Percentiles rank a stretch among this genome's conserved stretches.
phyloP scores from a whole-genome alignment of 2,329 filamentous ascomycete genomes.

The Trichoderma breve region DNA sequence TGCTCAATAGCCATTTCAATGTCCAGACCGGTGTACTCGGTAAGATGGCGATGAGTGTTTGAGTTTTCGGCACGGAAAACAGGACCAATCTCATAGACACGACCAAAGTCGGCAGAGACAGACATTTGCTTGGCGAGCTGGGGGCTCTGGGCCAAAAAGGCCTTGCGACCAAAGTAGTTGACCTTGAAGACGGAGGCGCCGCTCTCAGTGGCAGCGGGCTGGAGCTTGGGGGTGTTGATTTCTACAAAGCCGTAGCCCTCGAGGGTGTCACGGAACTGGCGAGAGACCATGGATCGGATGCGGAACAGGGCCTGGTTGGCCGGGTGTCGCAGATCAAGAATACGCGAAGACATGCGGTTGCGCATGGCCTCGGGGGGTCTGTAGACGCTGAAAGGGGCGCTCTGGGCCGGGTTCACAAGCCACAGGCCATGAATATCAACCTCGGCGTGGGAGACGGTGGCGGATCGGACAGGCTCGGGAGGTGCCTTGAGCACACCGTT shows the following conservation, averaged over 20 bases:
- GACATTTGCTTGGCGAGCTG: conserved; percentile 92
- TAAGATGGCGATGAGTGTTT: conserved; percentile 91
- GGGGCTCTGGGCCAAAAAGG: conserved; percentile 87
- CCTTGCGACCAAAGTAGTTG: conserved; percentile 83
- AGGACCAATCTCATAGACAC: conserved; percentile 69
- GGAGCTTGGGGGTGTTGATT: conserved; percentile 90
- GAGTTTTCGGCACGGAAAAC: conserved; percentile 95
- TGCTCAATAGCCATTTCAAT: conserved; percentile 88
- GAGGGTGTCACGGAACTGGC: conserved; percentile 74
- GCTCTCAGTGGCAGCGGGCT: conserved; percentile 86
- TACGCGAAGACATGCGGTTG: conserved; percentile 72
- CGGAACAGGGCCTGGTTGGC: conserved; percentile 86
- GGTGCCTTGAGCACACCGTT: conserved; percentile 71
- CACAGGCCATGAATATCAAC: conserved; percentile 61
- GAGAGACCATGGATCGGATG: conserved; percentile 76
- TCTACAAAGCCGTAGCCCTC: conserved; percentile 80
- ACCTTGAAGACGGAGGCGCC: conserved; percentile 89
- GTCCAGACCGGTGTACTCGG: conserved; percentile 91
- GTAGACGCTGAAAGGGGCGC: conserved; percentile 52
- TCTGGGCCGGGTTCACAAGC: conserved; percentile 50
- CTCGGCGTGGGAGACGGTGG: conserved; percentile 73
- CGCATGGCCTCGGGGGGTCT: conserved; percentile 64
- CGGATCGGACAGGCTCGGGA: conserved; percentile 70
- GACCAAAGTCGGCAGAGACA: conserved; percentile 83
- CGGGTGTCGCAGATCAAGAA: conserved; percentile 82